Evolutionary conservation across 2,329 filamentous ascomycete species (phyloP).

Genomic region (Ceratocystis ficicola): DNA sequence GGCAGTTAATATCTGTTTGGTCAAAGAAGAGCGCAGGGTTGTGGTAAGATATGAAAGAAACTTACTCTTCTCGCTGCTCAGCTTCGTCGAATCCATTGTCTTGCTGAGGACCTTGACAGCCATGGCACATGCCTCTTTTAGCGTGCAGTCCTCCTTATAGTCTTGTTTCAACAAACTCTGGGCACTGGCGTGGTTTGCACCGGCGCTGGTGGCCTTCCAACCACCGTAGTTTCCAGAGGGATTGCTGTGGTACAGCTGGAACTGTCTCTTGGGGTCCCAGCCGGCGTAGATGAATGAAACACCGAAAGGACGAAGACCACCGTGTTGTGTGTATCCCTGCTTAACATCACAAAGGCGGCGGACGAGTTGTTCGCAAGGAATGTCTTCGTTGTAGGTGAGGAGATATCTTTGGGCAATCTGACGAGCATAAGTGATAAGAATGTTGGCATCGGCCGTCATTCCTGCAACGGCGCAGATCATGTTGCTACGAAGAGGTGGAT

Average conservation of each 20-base stretch:
- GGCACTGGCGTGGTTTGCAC: constrained; percentile 94
- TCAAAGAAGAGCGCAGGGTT: constrained; percentile 27
- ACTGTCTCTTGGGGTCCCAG: constrained; percentile 89
- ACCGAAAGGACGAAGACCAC: constrained; percentile 93
- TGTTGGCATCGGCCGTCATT: constrained; percentile 99
- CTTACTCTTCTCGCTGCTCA: constrained; percentile 98
- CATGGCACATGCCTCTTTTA: constrained; percentile 93
- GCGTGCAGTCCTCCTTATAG: constrained; percentile 94
- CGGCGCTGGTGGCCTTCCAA: constrained; percentile 97
- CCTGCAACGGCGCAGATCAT: constrained; percentile 99
- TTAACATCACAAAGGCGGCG: constrained; percentile 94
- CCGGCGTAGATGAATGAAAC: constrained; percentile 99
- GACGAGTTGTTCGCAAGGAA: constrained; percentile 96
- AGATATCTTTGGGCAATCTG: constrained; percentile 96
- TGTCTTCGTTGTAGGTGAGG: constrained; percentile 98
- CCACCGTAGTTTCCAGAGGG: constrained; percentile 97
- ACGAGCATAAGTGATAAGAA: constrained; percentile 98
- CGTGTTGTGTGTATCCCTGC: constrained; percentile 98
- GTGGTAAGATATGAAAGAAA: constrained; percentile 24
- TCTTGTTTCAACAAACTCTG: constrained; percentile 97
- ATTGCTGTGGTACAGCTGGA: constrained; percentile 98
- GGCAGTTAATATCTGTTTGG: constrained; percentile 21
- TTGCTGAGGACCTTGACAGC: constrained; percentile 99
- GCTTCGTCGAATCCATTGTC: constrained; percentile 98
- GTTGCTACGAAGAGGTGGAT: constrained; percentile 49